Conservation (phyloP, 2,329 filamentous ascomycete species). For the Aspergillus pseudoglaucus region DNA sequence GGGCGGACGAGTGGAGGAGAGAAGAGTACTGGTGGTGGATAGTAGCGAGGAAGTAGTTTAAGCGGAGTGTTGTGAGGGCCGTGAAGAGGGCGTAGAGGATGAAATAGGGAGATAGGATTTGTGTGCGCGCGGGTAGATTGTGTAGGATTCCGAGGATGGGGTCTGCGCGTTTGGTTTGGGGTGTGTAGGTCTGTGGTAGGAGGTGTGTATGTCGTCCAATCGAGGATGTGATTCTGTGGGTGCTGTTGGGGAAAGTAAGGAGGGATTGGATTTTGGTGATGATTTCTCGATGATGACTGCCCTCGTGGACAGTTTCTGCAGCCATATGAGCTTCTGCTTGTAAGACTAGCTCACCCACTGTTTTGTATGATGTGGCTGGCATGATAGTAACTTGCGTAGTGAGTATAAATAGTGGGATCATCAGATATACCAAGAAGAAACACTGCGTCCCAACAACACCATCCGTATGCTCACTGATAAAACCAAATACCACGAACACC, state of each 20-base stretch:
- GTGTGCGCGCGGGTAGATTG: constrained; percentile 60
- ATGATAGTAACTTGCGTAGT: constrained; percentile 64
- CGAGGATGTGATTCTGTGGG: constrained; percentile 56
- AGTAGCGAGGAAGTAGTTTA: constrained; percentile 91
- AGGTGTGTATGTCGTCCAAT: constrained; percentile 16
- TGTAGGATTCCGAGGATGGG: constrained; percentile 64
- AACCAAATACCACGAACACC: constrained; percentile 66
- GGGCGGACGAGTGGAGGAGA: constrained; percentile 57
- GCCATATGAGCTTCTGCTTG: constrained; percentile 54
- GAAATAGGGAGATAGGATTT: constrained; percentile 79
- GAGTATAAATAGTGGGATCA: constrained; percentile 62
- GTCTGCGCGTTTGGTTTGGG: background rate
- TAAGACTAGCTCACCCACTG: constrained; percentile 72
- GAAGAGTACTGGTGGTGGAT: constrained; percentile 74
- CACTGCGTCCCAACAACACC: constrained; percentile 59
- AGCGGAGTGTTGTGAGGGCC: constrained; percentile 67
- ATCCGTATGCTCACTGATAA: constrained; percentile 58
- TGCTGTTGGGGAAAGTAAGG: constrained; percentile 17
- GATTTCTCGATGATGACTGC: constrained; percentile 46
- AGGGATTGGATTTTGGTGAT: constrained; percentile 38
- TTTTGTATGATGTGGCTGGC: constrained; percentile 74
- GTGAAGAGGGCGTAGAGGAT: constrained; percentile 77
- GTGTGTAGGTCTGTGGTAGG: background rate
- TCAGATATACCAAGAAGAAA: constrained; percentile 68
- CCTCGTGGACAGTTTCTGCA: constrained; percentile 50